Evolutionary conservation across 106 monocot genomes (phyloP).

Genomic region (Dendrobium huoshanense): DNA sequence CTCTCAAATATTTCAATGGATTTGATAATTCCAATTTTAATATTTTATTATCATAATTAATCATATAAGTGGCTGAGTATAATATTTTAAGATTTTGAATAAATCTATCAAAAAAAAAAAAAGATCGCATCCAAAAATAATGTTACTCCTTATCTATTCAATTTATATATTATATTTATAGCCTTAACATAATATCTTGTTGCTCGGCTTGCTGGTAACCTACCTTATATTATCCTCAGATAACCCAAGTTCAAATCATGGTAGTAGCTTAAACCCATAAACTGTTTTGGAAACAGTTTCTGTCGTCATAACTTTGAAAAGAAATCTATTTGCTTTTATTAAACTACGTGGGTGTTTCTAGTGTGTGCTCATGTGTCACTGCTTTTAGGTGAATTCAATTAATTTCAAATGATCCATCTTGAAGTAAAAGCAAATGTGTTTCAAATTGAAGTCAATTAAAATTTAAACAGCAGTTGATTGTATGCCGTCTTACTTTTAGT

Average conservation of each 20-base stretch:
- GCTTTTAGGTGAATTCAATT: too few relatives aligned
- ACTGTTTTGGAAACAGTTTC: not conserved
- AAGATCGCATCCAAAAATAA: not conserved
- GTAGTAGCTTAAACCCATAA: not conserved
- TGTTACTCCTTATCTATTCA: not conserved
- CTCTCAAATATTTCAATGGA: not conserved
- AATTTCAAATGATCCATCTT: too few relatives aligned
- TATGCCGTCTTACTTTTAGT: too few relatives aligned
- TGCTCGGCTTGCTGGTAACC: too few relatives aligned
- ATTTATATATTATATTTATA: not conserved
- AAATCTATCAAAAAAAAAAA: not conserved
- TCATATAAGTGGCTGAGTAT: not conserved
- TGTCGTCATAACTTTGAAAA: not conserved
- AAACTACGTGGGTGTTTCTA: too few relatives aligned
- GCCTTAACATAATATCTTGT: too few relatives aligned
- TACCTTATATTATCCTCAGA: too few relatives aligned
- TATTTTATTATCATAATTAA: not conserved
- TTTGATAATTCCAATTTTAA: not conserved
- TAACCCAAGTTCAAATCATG: not conserved
- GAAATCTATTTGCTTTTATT: not conserved
- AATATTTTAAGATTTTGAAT: not conserved
- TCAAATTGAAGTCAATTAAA: too few relatives aligned
- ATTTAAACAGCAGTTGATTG: too few relatives aligned
- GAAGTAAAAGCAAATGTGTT: too few relatives aligned
- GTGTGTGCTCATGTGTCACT: too few relatives aligned